Evolutionary conservation across 345 rosid genomes (phyloP).

Genomic region (Dipteronia sinensis): DNA sequence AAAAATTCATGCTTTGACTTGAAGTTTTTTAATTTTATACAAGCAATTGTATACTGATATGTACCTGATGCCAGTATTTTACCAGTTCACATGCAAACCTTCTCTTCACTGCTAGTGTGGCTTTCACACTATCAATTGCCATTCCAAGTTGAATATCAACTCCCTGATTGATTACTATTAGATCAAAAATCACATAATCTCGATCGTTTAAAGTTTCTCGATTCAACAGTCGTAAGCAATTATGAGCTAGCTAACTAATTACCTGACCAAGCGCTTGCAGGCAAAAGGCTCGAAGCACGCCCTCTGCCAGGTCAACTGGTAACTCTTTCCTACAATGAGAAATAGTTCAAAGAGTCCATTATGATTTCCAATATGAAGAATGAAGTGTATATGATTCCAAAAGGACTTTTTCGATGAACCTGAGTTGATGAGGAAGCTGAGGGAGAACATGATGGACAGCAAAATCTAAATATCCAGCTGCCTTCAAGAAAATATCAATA

Average conservation of each 20-base stretch:
- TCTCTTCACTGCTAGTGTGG: slow-evolving; percentile 96
- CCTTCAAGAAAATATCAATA: slow-evolving; percentile 64
- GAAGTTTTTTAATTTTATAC: too few species aligned
- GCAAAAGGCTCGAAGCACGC: slow-evolving; percentile 66
- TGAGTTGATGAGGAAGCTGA: slow-evolving; percentile 46
- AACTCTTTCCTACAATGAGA: slow-evolving; percentile 44
- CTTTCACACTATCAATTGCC: slow-evolving; percentile 96
- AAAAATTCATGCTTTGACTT: neutral
- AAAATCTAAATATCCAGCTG: slow-evolving; percentile 72
- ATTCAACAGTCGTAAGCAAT: neutral
- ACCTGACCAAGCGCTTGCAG: slow-evolving; percentile 77
- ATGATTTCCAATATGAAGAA: neutral
- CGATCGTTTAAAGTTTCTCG: neutral
- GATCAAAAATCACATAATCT: neutral
- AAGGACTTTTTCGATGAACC: slow-evolving; percentile 33
- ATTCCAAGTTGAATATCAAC: slow-evolving; percentile 96
- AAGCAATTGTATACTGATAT: neutral
- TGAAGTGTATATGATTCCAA: neutral
- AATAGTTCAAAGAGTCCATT: neutral
- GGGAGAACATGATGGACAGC: slow-evolving; percentile 65
- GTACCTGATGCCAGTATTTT: slow-evolving; percentile 99
- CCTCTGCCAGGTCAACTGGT: slow-evolving; percentile 66
- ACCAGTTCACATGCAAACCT: slow-evolving; percentile 99
- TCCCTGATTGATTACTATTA: slow-evolving; percentile 48
- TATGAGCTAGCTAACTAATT: slow-evolving; percentile 36